Percentiles rank a stretch among this genome's conserved stretches.
These are phyloP conservation scores for Lasiodiplodia theobromae DNA, from an alignment of 2,329 filamentous ascomycete species.

Conservation along the genomic window DNA sequence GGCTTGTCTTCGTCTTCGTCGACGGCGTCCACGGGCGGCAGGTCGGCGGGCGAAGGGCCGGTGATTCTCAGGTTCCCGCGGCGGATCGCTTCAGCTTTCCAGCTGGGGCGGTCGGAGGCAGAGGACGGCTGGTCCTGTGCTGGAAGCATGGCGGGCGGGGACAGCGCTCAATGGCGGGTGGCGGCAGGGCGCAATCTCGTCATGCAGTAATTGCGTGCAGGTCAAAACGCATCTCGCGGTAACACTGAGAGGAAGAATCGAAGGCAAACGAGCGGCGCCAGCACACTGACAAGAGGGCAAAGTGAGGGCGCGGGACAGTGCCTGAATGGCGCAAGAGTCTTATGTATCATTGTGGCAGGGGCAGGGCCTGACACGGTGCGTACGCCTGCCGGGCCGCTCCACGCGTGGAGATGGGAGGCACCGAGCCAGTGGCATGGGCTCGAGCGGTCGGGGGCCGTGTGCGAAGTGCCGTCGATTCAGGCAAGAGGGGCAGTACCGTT, in stretches of 20 bases:
- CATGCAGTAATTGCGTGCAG: conserved; percentile 14
- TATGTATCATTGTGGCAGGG: conserved; percentile 20
- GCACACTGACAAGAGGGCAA: conserved; percentile 1
- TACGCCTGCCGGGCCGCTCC: conserved; percentile 16
- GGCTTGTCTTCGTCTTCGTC: conserved; percentile 21
- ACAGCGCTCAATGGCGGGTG: conserved; percentile 19
- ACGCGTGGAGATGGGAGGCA: conserved; percentile 23
- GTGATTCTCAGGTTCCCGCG: conserved; percentile 48
- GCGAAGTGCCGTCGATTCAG: conserved; percentile 10
- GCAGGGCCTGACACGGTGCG: conserved; percentile 14
- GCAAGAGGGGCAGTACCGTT: conserved; percentile 22
- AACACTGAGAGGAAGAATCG: neutral
- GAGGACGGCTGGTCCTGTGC: conserved; percentile 30
- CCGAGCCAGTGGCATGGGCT: conserved; percentile 1
- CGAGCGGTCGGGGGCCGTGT: too few relatives aligned
- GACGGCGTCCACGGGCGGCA: conserved; percentile 15
- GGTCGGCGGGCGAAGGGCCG: conserved; percentile 41
- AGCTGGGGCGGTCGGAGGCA: conserved; percentile 41
- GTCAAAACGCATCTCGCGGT: conserved; percentile 3
- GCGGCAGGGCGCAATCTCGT: conserved; percentile 20
- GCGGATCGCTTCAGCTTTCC: conserved; percentile 50
- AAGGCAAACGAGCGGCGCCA: conserved; percentile 24
- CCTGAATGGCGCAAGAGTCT: conserved; percentile 24
- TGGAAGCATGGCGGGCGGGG: conserved; percentile 41
- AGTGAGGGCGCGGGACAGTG: conserved; percentile 3